Conservation (phyloP, 768 basidiomycete species). For the Pulveroboletus ravenelii region DNA sequence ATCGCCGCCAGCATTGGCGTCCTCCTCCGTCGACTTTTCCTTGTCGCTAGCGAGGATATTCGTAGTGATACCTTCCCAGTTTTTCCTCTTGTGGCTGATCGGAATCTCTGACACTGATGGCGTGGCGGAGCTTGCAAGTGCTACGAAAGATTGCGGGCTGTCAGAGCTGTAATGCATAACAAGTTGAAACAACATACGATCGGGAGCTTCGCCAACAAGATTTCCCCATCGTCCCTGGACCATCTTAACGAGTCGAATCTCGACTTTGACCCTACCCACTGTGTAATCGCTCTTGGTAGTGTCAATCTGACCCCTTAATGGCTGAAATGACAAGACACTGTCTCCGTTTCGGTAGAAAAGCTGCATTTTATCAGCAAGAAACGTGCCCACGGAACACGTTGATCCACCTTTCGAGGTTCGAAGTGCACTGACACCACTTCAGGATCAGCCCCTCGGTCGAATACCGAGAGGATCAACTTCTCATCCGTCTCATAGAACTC, state of each 20-base stretch:
- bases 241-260: constrained; percentile 72
- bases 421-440: constrained; percentile 57
- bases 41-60: constrained; percentile 65
- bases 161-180: background rate
- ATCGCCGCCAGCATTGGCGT: constrained; percentile 90
- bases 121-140: constrained; percentile 22
- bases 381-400: background rate
- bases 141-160: constrained; percentile 3
- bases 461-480: constrained; percentile 64
- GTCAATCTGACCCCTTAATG: constrained; percentile 79
- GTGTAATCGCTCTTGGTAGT: constrained; percentile 55
- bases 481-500: constrained; percentile 90
- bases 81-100: constrained; percentile 52
- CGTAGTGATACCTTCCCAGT: constrained; percentile 85
- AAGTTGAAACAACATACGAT: constrained; percentile 47
- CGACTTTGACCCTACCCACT: constrained; percentile 84
- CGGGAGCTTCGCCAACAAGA: constrained; percentile 70
- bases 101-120: constrained; percentile 30
- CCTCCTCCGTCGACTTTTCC: constrained; percentile 63
- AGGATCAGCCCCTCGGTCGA: constrained; percentile 73
- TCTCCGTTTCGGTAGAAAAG: constrained; percentile 59
- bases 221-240: constrained; percentile 66
- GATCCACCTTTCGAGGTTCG: constrained; percentile 55
- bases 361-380: constrained; percentile 9
- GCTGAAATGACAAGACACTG: constrained; percentile 66